These are phyloP conservation scores for Cytospora leucostoma DNA, from an alignment of 2,329 filamentous ascomycete species.

Conservation along the genomic window DNA sequence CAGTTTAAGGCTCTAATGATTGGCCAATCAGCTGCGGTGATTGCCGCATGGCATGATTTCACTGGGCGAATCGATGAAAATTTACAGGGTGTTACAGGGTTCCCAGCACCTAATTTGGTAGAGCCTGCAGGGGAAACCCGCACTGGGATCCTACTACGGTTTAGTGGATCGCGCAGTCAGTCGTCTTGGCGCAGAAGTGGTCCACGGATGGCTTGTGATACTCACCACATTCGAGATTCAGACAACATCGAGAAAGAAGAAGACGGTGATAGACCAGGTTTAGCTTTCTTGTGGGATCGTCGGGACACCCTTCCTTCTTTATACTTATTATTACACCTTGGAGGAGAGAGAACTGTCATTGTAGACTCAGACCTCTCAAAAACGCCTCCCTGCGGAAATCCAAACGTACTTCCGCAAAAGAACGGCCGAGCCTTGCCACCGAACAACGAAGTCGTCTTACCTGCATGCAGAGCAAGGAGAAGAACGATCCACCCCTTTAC, in stretches of 20 bases:
- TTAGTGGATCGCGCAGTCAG: constrained; percentile 10
- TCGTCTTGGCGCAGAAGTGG: constrained; percentile 10
- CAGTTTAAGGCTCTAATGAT: constrained; percentile 17
- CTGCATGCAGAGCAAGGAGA: background rate
- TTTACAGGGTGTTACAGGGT: constrained; percentile 9
- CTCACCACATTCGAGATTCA: constrained; percentile 12
- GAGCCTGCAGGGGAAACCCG: constrained; percentile 7
- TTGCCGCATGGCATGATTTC: constrained; percentile 27
- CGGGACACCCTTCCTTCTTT: background rate
- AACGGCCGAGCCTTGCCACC: background rate
- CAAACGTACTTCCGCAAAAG: background rate
- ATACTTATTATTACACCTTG: background rate
- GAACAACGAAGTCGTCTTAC: background rate
- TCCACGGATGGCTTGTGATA: constrained; percentile 24
- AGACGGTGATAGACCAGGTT: constrained; percentile 3
- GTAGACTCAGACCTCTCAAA: background rate
- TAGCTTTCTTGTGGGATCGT: background rate
- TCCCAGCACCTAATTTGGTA: constrained; percentile 10
- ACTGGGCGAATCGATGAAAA: constrained; percentile 21
- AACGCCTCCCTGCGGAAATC: background rate
- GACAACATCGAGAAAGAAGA: constrained; percentile 3
- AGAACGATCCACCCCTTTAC: background rate
- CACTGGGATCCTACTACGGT: background rate
- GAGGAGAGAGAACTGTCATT: background rate
- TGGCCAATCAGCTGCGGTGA: constrained; percentile 28